Evolutionary conservation across 2,329 filamentous ascomycete genomes (phyloP), one percentile per base, ranked within the genome.

Genomic region (Sarocladium oryzae): DNA sequence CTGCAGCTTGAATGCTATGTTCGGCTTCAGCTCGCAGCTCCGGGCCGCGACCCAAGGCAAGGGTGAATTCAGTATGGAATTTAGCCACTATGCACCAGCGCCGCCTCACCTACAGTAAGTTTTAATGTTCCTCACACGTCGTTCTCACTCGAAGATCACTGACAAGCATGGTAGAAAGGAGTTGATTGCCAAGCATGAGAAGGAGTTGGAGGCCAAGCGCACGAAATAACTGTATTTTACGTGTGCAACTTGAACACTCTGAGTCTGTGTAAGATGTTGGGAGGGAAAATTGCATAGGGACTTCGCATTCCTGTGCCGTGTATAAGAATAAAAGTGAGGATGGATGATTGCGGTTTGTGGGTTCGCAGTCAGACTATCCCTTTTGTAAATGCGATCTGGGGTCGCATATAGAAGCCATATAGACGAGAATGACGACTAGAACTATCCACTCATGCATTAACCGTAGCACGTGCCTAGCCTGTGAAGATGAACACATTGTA

Each of bases 11-110:
- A 96, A 97, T 68, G 83, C 86, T 67, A 99, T 99, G 93, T 99
- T 99, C 67, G 93, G 93, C 56, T 97, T 99, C 74, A 91, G 85
- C 63, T 88, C 85, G 37, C 88, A 96, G 70, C 72, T 99, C 58
- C 82, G 93, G 60, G 93, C 93, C 13, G 88, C 91, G 20, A 97
- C 91, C 2, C 93, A 99, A 74, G 93, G 93, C 56, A 99, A 99
- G 79, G 93, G 93, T 62, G 93, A 99, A 74, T 99, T 96, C 66
- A 87, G 81, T 62, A 97, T 99, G 93, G 93, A 99, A 72, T 99
- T 99, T 64, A 93, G 88, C 69, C 93, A 97, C 73, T 99, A 99
- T 63, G 84, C 88, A 50, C 78, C 89, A 49, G 89, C 93, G 53
- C 87, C 91, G 46, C 82, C 83, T 61, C 91, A 97, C 66, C 68